Percentiles rank a stretch among this genome's conserved stretches.
Conservation (phyloP, 495 filamentous ascomycete species). For the Neurospora hispaniola region DNA sequence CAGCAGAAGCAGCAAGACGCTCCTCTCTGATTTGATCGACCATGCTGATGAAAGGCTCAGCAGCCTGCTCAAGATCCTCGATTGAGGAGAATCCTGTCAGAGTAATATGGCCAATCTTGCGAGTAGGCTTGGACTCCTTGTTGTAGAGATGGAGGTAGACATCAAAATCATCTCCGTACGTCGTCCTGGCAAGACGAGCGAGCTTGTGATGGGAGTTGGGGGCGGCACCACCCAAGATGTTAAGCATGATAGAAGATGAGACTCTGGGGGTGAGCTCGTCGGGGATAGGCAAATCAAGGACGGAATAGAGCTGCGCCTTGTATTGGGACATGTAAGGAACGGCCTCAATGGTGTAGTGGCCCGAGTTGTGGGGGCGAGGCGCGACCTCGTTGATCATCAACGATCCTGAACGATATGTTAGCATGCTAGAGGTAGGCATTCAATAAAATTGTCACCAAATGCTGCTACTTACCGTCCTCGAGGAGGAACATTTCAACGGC, state of each 20-base stretch:
- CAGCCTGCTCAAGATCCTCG: conserved; percentile 58
- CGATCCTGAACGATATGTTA: conserved; percentile 23
- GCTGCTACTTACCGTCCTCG: conserved; percentile 46
- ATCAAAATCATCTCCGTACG: conserved; percentile 40
- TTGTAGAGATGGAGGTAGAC: conserved; percentile 76
- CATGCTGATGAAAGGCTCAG: conserved; percentile 52
- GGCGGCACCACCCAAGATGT: conserved; percentile 75
- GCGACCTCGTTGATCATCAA: conserved; percentile 88
- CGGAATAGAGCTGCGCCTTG: conserved; percentile 78
- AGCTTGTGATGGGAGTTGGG: conserved; percentile 60
- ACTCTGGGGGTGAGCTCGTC: conserved; percentile 48
- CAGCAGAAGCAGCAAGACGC: conserved; percentile 25
- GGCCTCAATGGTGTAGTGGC: conserved; percentile 95
- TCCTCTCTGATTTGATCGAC: conserved; percentile 56
- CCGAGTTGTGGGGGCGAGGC: conserved; percentile 92
- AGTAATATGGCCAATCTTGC: conserved; percentile 95
- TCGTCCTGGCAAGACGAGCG: conserved; percentile 49
- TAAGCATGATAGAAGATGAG: conserved; percentile 78
- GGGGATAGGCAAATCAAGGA: conserved; percentile 67
- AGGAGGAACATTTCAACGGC: conserved; percentile 95
- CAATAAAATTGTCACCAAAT: background rate
- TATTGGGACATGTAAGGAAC: conserved; percentile 79
- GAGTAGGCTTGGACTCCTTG: conserved; percentile 73
- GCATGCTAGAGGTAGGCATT: background rate
- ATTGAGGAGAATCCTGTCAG: conserved; percentile 55